A percentile compares a stretch with the other conserved stretches of the same genome.
Evolutionary conservation across 192 early-diverging fungal species (phyloP).

Genomic region (Coemansia reversa): DNA sequence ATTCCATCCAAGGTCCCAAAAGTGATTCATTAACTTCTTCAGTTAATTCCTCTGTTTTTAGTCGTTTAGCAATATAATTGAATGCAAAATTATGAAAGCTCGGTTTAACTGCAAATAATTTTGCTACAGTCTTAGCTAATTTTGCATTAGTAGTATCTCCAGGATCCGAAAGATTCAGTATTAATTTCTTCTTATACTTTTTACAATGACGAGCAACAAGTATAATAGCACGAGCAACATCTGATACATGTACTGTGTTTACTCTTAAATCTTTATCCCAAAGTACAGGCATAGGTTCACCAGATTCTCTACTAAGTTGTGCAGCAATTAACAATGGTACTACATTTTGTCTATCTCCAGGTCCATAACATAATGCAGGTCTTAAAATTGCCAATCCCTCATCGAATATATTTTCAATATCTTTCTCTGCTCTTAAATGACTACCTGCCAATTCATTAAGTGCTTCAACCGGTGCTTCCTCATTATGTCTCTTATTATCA

Average conservation of each 20-base stretch:
- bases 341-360: conserved; percentile 62
- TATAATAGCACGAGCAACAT: conserved; percentile 71
- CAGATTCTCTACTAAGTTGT: conserved; percentile 76
- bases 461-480: conserved; percentile 25
- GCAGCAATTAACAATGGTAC: conserved; percentile 93
- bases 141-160: conserved; percentile 73
- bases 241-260: conserved; percentile 92
- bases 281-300: conserved; percentile 89
- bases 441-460: conserved; percentile 18
- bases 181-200: not conserved
- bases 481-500: conserved; percentile 1
- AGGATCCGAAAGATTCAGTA: conserved; percentile 84
- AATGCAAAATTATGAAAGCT: conserved; percentile 41
- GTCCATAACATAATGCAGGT: conserved; percentile 87
- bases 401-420: conserved; percentile 25
- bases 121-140: conserved; percentile 29
- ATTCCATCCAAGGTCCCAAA: conserved; percentile 87
- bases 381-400: conserved; percentile 81
- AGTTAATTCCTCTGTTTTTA: conserved; percentile 80
- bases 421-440: conserved; percentile 31
- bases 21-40: conserved; percentile 95
- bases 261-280: conserved; percentile 92
- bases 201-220: conserved; percentile 58
- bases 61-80: conserved; percentile 50
- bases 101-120: conserved; percentile 28